phyloP scores from a whole-genome alignment of 148 eudicot species.

The Dianthus caryophyllus region DNA sequence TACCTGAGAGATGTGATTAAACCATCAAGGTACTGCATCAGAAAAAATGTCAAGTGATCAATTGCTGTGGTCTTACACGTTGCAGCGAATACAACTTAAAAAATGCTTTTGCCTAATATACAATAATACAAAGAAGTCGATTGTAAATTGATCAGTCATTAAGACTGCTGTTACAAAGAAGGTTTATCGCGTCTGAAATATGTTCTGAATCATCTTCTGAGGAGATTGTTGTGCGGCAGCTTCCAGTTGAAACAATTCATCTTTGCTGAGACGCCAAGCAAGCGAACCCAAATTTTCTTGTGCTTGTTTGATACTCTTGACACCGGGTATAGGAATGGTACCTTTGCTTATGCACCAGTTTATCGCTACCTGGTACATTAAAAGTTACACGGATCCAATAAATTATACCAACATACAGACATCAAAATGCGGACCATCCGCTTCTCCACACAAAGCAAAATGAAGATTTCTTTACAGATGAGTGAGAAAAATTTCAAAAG shows the following conservation, averaged over 20 bases:
- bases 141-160: too few relatives aligned
- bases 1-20: too few relatives aligned
- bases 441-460: too few relatives aligned
- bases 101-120: too few relatives aligned
- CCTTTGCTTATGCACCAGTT: slow-evolving; percentile 96
- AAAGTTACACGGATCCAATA: background rate
- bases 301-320: slow-evolving; percentile 71
- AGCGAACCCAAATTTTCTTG: slow-evolving; percentile 81
- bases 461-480: too few relatives aligned
- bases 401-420: background rate
- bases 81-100: too few relatives aligned
- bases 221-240: slow-evolving; percentile 67
- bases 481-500: background rate
- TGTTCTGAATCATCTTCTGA: slow-evolving; percentile 73
- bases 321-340: slow-evolving; percentile 89
- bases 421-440: too few relatives aligned
- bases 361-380: slow-evolving; percentile 63
- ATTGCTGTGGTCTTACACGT: too few relatives aligned
- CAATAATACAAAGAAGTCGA: too few relatives aligned
- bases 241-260: slow-evolving; percentile 66
- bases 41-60: too few relatives aligned
- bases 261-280: slow-evolving; percentile 69
- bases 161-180: too few relatives aligned
- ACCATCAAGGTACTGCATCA: too few relatives aligned
- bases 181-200: slow-evolving; percentile 72